Evolutionary conservation across 2,329 filamentous ascomycete genomes (phyloP), one percentile per base, ranked within the genome.

Genomic region (Colletotrichum nymphaeae): DNA sequence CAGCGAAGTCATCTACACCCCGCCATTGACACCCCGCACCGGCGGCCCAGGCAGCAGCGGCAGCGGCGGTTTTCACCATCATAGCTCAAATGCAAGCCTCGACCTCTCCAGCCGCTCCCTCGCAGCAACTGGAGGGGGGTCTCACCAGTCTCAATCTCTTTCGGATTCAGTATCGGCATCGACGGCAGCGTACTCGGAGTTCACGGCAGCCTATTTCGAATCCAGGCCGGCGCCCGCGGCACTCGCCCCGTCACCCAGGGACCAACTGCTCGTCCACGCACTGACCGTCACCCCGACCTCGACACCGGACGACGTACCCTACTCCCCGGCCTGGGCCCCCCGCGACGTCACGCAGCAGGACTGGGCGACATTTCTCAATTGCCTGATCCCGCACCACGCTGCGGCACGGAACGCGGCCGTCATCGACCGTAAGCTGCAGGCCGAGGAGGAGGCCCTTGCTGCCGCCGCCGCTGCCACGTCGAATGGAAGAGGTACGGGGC

Each of bases 361-460:
- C 77, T 92, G 90, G 90, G 84, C 85, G 46, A 90, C 89, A 0
- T 91, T 92, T 78, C 75, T 89, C 58, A 90, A 90, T 76, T 87
- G 87, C 73, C 79, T 91, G 19, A 78, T 91, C 26, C 89, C 90
- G 0, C 81, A 87, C 66, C 85, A 88, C 77, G 80, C 82, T 5
- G 79, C 81, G 1, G 77, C 79, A 19, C 79, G 80, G 22, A 90
- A 89, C 75, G 84, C 86, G 26, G 82, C 83, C 60, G 77, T 89
- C 22, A 79, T 87, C 19, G 85, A 88, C 73, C 83, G 87, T 67
- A 90, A 90, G 76, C 74, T 87, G 32, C 81, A 83, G 32, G 83
- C 82, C 0, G 86, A 89, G 69, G 80, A 79, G 5, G 77, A 79
- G 14, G 74, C 63, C 14, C 19, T 67, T 7, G 75, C 77, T 19